Base-by-base conservation (phyloP, 2,329 filamentous ascomycete species). In the Phialemoniopsis sp. region DNA sequence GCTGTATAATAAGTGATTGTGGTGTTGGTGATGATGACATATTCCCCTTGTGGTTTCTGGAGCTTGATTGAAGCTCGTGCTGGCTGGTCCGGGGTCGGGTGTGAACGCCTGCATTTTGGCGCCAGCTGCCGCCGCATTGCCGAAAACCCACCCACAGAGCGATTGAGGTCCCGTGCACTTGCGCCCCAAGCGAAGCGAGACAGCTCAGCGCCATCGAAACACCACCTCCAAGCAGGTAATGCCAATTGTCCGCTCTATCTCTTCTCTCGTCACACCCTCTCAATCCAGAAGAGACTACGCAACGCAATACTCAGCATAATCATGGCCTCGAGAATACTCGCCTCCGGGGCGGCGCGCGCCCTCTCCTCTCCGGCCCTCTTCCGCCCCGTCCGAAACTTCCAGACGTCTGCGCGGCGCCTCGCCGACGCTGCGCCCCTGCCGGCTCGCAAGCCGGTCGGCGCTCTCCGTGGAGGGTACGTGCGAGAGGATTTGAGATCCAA, bases 401-500 rank as follows among this genome's bases (percentile, higher is more conserved):
- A 70, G 66, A 73, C 71, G 35, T 74, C 74, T 29, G 48, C 66
- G 15, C 58, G 59, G 40, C 54, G 58, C 45, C 67, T 64, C 53
- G 63, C 66, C 54, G 70, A 60, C 45, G 57, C 66, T 31, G 57
- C 64, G 40, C 66, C 73, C 29, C 63, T 80, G 43, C 74, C 74
- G n/a, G 67, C 71, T 39, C 68, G 73, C 53, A 77, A 72, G 61
- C 77, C 77, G 34, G 64, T 80, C 43, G 77, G 77, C 49, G 77
- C 77, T 43, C 78, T 81, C 58, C 73, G 77, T 36, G 75, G 75
- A 65, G 76, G 77, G 77, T 80, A 53, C 58, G 76, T 67, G 32
- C n/a, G n/a, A n/a, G n/a, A n/a, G n/a, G n/a, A n/a, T n/a, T n/a
- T n/a, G n/a, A n/a, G n/a, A n/a, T n/a, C n/a, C n/a, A n/a, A n/a